A percentile compares a stretch with the other conserved stretches of the same genome.
Conservation (phyloP, 192 early-diverging fungal species). For the Anaeromyces robustus region DNA sequence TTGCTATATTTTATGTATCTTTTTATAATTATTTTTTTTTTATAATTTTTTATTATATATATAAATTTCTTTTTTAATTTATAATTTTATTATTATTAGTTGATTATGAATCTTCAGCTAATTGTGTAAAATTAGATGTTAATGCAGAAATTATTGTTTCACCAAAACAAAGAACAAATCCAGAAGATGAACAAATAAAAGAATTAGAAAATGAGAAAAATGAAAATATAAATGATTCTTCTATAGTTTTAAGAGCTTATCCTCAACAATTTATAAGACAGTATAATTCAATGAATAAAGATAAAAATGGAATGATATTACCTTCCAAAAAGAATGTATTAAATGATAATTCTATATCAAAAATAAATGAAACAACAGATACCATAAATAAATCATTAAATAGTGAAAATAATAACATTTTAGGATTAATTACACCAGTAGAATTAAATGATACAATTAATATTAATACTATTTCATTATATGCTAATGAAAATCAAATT, state of each 20-base stretch:
- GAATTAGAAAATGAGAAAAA: slow-evolving; percentile 8
- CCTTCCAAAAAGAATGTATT: slow-evolving; percentile 12
- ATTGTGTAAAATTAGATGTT: slow-evolving; percentile 34
- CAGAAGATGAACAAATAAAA: not conserved
- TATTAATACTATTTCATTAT: not conserved
- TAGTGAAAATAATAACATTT: not conserved
- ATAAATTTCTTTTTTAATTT: not conserved
- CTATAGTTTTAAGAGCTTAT: slow-evolving; percentile 14
- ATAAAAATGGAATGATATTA: slow-evolving; percentile 14
- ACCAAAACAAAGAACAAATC: slow-evolving; percentile 31
- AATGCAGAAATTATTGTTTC: slow-evolving; percentile 58
- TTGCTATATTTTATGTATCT: too few relatives aligned
- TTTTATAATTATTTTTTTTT: not conserved
- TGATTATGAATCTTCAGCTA: slow-evolving; percentile 28
- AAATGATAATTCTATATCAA: slow-evolving; percentile 6
- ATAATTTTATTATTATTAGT: slow-evolving; percentile 11
- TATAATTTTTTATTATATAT: slow-evolving; percentile 2
- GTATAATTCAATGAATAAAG: slow-evolving; percentile 8
- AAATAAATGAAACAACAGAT: not conserved
- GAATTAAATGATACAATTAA: not conserved
- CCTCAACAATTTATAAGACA: slow-evolving; percentile 13
- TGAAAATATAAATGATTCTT: slow-evolving; percentile 10
- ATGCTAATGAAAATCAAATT: not conserved
- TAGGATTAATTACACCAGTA: not conserved
- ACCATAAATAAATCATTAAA: not conserved